Conservation (phyloP, 2,329 filamentous ascomycete species). For the Venturia asperata region DNA sequence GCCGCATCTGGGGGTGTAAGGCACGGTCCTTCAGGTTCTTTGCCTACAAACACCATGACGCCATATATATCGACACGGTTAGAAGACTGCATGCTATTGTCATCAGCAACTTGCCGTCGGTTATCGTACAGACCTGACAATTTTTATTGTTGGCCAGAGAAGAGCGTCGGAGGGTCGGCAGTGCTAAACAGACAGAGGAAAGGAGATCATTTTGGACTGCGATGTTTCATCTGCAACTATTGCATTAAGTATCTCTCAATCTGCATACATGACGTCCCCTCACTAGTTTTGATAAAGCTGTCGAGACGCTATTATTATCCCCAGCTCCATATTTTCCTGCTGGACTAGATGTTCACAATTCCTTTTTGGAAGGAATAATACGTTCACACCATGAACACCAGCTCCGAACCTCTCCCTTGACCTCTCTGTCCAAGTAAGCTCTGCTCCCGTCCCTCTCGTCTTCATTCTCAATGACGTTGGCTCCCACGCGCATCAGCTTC, state of each 20-base stretch:
- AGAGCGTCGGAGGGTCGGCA: no score
- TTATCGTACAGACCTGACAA: no score
- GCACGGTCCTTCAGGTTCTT: neutral
- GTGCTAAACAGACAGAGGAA: no score
- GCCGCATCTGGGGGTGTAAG: neutral
- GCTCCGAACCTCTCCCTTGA: conserved; percentile 59
- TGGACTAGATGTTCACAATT: conserved; percentile 24
- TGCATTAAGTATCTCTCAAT: no score
- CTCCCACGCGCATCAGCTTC: conserved; percentile 71
- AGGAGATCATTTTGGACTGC: no score
- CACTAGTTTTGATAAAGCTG: neutral
- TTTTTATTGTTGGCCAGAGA: no score
- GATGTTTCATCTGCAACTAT: no score
- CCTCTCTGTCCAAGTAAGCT: conserved; percentile 63
- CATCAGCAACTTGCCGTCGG: no score
- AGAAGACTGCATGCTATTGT: no score
- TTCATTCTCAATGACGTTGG: conserved; percentile 71
- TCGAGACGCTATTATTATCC: neutral
- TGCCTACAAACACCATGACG: conserved; percentile 8
- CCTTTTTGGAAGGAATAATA: conserved; percentile 56
- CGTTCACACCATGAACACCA: conserved; percentile 92
- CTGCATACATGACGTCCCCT: neutral
- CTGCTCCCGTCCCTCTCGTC: conserved; percentile 40
- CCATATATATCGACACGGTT: neutral
- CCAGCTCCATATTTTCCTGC: no score